Evolutionary conservation across 2,329 filamentous ascomycete species (phyloP), one percentile per base, ranked within the genome.

Genomic region (Parafenestella ontariensis): DNA sequence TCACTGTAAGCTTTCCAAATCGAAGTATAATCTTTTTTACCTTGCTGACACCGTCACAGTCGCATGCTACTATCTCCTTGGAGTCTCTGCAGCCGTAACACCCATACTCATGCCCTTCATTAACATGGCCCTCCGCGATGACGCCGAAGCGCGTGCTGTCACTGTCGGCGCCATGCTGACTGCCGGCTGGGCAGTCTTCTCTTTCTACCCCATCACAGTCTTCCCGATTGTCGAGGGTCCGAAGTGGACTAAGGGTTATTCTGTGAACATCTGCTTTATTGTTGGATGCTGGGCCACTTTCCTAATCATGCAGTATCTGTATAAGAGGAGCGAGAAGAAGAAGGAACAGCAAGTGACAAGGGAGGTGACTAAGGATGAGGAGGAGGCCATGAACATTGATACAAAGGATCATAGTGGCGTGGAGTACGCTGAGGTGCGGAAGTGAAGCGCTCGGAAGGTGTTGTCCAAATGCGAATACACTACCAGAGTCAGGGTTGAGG

Each of bases 221-320:
- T 74, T 74, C 51, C 72, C 71, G 9, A 70, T 72, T 7, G 50
- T 73, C 7, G 69, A 74, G 57, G 70, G 67, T 0, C 81, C 81
- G 0, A 70, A 76, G 29, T 83, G 81, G 81, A 76, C 66, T 1
- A 80, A 79, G 26, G 81, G 81, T 0, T 83, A 80, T 72, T 79
- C 80, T 0, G 76, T 81, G 5, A 76, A 79, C 2, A 75, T 82
- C 43, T 76, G 73, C 0, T 83, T 83, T 46, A 76, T 78, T 31
- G 67, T 79, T 39, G 62, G 81, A 3, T 69, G 81, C 20, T 82
- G 79, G 80, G 57, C 62, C 36, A 74, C 74, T 7, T 80, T 81
- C 51, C 54, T 78, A 13, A 56, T 70, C 5, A 74, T 74, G 26
- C 68, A 79, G 31, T 65, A 76, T 17, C 40, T 80, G 4, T 74